phyloP scores from a whole-genome alignment of 2,329 filamentous ascomycete species.

The Fusarium pininemorale region DNA sequence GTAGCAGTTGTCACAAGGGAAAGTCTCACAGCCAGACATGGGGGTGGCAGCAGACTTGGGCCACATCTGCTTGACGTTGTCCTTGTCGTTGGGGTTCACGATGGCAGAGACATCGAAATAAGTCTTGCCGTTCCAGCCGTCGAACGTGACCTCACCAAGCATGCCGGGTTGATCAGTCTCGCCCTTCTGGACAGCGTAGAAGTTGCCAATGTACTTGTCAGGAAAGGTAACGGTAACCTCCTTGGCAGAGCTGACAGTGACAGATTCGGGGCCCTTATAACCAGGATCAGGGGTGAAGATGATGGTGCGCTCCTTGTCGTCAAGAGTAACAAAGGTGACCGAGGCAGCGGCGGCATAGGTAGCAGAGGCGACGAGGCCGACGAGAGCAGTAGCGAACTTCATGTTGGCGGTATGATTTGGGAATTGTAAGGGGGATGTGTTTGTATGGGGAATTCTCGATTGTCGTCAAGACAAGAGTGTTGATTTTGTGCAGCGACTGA shows the following conservation, averaged over 20 bases:
- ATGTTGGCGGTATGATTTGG: conserved; percentile 54
- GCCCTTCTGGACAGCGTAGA: conserved; percentile 59
- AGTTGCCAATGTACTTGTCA: conserved; percentile 59
- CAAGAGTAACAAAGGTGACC: conserved; percentile 69
- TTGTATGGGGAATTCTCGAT: conserved; percentile 20
- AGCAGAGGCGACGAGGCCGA: conserved; percentile 55
- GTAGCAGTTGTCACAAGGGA: conserved; percentile 65
- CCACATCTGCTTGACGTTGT: conserved; percentile 65
- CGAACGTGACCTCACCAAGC: conserved; percentile 62
- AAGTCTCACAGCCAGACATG: conserved; percentile 61
- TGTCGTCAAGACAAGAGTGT: conserved; percentile 43
- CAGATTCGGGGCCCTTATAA: conserved; percentile 46
- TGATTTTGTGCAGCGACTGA: conserved; percentile 30
- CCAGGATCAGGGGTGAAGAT: conserved; percentile 59
- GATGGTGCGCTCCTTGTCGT: conserved; percentile 59
- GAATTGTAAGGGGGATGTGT: conserved; percentile 16
- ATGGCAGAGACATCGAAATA: conserved; percentile 70
- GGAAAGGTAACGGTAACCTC: conserved; percentile 56
- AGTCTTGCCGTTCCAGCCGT: conserved; percentile 58
- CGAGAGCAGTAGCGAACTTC: conserved; percentile 60
- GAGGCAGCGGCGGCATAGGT: conserved; percentile 56
- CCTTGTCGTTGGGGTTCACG: conserved; percentile 58
- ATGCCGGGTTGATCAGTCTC: conserved; percentile 55
- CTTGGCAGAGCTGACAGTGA: conserved; percentile 52
- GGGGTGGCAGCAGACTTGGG: conserved; percentile 50